Evolutionary conservation across 306 rosid genomes (phyloP).

Genomic region (Quercus suber): DNA sequence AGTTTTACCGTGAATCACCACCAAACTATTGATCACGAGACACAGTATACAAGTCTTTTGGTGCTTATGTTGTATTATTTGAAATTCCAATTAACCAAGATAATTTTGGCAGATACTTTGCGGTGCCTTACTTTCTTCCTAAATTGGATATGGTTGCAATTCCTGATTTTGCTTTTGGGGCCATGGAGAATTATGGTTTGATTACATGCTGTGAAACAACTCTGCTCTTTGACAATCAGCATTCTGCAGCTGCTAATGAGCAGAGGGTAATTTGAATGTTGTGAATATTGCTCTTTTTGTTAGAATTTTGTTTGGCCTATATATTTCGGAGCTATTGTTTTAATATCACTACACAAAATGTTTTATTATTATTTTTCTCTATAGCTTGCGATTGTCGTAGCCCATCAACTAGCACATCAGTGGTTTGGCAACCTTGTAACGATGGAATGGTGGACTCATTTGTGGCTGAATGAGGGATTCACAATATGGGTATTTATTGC

Average conservation of each 20-base stretch:
- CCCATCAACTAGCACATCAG: slow-evolving; percentile 95
- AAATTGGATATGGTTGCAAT: slow-evolving; percentile 95
- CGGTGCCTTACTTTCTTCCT: slow-evolving; percentile 76
- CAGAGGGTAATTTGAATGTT: slow-evolving; percentile 62
- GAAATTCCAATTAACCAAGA: slow-evolving; percentile 15
- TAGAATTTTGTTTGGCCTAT: slow-evolving; percentile 15
- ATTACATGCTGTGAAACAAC: slow-evolving; percentile 89
- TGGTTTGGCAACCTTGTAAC: slow-evolving; percentile 99
- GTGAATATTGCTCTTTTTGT: slow-evolving; percentile 15
- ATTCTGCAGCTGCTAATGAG: slow-evolving; percentile 84
- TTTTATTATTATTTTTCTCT: slow-evolving; percentile 25
- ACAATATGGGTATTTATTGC: slow-evolving; percentile 81
- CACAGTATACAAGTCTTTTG: slow-evolving; percentile 3
- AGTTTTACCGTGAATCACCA: slow-evolving; percentile 19
- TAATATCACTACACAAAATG: slow-evolving; percentile 11
- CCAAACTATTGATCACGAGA: neutral
- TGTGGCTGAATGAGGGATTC: slow-evolving; percentile 97
- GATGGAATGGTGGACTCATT: slow-evolving; percentile 99
- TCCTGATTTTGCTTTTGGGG: slow-evolving; percentile 96
- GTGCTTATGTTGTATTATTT: slow-evolving; percentile 15
- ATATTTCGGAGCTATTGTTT: neutral
- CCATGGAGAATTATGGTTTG: slow-evolving; percentile 98
- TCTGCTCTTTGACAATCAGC: slow-evolving; percentile 85
- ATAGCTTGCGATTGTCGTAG: slow-evolving; percentile 89
- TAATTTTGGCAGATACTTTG: slow-evolving; percentile 69